A percentile compares a stretch with the other conserved stretches of the same genome.
phyloP scores from a whole-genome alignment of 1,139 yeast genomes.

The Geotrichum siamense region DNA sequence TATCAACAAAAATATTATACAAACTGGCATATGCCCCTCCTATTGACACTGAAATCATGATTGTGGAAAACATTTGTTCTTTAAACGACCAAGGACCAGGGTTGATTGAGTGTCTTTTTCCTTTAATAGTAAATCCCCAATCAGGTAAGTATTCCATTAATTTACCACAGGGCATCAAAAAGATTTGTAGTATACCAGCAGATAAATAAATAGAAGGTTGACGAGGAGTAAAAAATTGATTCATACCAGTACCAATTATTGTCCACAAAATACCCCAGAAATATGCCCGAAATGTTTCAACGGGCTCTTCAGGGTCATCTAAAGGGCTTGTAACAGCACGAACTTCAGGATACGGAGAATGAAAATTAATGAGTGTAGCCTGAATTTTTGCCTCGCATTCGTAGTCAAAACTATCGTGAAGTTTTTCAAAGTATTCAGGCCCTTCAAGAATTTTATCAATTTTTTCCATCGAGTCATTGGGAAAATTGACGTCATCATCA shows the following conservation, averaged over 20 bases:
- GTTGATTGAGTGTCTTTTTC: slow-evolving; percentile 39
- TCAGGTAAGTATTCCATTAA: slow-evolving; percentile 40
- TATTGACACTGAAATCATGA: slow-evolving; percentile 22
- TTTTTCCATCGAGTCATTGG: slow-evolving; percentile 35
- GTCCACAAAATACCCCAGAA: slow-evolving; percentile 50
- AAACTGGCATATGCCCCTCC: slow-evolving; percentile 33
- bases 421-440: slow-evolving; percentile 19
- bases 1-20: slow-evolving; percentile 39
- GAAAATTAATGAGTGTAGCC: slow-evolving; percentile 40
- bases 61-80: slow-evolving; percentile 58
- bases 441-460: slow-evolving; percentile 28
- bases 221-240: slow-evolving; percentile 51
- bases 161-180: slow-evolving; percentile 49
- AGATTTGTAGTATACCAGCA: slow-evolving; percentile 47
- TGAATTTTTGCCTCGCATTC: slow-evolving; percentile 36
- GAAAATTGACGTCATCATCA: slow-evolving; percentile 28
- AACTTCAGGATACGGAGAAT: slow-evolving; percentile 48
- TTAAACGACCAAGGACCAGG: slow-evolving; percentile 61
- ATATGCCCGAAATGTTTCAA: slow-evolving; percentile 49
- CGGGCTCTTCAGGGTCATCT: slow-evolving; percentile 40
- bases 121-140: slow-evolving; percentile 40
- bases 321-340: slow-evolving; percentile 42
- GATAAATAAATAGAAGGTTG: slow-evolving; percentile 43
- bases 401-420: slow-evolving; percentile 15
- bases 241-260: slow-evolving; percentile 49